Percentiles rank a stretch among this genome's conserved stretches.
Evolutionary conservation across 116 monocot genomes (phyloP).

Genomic region (Papilionanthe hybrid): DNA sequence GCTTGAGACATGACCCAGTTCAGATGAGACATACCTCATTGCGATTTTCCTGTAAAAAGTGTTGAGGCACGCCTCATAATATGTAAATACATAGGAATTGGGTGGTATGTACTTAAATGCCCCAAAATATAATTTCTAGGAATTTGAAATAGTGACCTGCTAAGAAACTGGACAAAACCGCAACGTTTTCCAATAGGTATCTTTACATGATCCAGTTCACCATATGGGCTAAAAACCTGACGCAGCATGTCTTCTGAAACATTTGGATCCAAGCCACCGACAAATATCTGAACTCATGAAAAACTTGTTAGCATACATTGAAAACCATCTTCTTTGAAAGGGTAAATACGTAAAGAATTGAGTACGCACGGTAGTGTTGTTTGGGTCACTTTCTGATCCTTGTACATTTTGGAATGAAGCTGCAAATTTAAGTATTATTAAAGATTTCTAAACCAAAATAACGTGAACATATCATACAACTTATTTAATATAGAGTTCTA

Average conservation of each 20-base stretch:
- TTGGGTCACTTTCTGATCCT: conserved; percentile 69
- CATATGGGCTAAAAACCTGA: conserved; percentile 43
- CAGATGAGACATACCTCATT: no score
- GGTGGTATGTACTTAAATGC: no score
- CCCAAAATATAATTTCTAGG: no score
- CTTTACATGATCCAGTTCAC: conserved; percentile 47
- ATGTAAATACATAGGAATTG: no score
- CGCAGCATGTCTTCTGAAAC: conserved; percentile 35
- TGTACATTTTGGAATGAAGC: conserved; percentile 47
- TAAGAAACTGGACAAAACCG: conserved; percentile 56
- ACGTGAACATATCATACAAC: not conserved
- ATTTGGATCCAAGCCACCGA: conserved; percentile 52
- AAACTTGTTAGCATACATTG: not conserved
- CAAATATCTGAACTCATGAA: conserved; percentile 36
- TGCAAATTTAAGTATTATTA: conserved; percentile 33
- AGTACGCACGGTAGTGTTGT: conserved; percentile 86
- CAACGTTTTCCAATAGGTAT: conserved; percentile 54
- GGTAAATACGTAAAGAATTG: not conserved
- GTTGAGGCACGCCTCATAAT: no score
- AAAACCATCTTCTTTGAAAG: not conserved
- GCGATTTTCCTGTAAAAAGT: no score
- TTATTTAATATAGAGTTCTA: not conserved
- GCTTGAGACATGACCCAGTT: no score
- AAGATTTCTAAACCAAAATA: not conserved
- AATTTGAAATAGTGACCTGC: conserved; percentile 23